A percentile compares a stretch with the other conserved stretches of the same genome.
phyloP scores from a whole-genome alignment of 2,329 filamentous ascomycete genomes.

The Penicillium occitanis region DNA sequence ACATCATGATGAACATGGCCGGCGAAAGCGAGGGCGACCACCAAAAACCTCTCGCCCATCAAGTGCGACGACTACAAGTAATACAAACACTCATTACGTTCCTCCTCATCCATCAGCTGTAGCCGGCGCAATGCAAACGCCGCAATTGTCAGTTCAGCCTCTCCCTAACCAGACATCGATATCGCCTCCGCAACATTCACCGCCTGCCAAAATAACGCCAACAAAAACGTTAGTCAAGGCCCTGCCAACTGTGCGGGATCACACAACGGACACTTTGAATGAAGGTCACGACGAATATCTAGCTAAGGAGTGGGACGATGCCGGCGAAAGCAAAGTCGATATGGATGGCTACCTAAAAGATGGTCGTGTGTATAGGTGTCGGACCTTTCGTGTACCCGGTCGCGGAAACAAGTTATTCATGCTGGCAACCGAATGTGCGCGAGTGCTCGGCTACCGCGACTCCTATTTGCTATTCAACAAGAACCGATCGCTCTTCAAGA shows the following conservation, averaged over 20 bases:
- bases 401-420: slow-evolving; percentile 95
- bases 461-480: slow-evolving; percentile 99
- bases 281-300: slow-evolving; percentile 90
- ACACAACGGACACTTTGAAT: slow-evolving; percentile 93
- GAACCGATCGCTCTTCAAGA: slow-evolving; percentile 94
- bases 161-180: slow-evolving; percentile 34
- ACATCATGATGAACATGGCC: slow-evolving; percentile 42
- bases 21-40: slow-evolving; percentile 52
- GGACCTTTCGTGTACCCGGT: slow-evolving; percentile 89
- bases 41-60: slow-evolving; percentile 48
- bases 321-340: slow-evolving; percentile 91
- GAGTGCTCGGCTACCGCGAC: slow-evolving; percentile 89
- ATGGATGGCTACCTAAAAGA: slow-evolving; percentile 77
- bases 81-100: slow-evolving; percentile 6
- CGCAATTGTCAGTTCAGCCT: slow-evolving; percentile 41
- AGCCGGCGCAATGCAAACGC: slow-evolving; percentile 39
- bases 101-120: slow-evolving; percentile 29
- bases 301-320: slow-evolving; percentile 87
- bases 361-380: slow-evolving; percentile 82
- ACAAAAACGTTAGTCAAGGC: slow-evolving; percentile 85
- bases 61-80: slow-evolving; percentile 30
- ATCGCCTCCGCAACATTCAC: slow-evolving; percentile 61
- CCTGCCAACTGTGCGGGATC: slow-evolving; percentile 89
- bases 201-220: slow-evolving; percentile 72
- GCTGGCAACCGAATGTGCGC: slow-evolving; percentile 95